A percentile compares a stretch with the other conserved stretches of the same genome.
These are phyloP conservation scores for Akebia trifoliata DNA, from an alignment of 164 flowering plant species.

Conservation along the genomic window DNA sequence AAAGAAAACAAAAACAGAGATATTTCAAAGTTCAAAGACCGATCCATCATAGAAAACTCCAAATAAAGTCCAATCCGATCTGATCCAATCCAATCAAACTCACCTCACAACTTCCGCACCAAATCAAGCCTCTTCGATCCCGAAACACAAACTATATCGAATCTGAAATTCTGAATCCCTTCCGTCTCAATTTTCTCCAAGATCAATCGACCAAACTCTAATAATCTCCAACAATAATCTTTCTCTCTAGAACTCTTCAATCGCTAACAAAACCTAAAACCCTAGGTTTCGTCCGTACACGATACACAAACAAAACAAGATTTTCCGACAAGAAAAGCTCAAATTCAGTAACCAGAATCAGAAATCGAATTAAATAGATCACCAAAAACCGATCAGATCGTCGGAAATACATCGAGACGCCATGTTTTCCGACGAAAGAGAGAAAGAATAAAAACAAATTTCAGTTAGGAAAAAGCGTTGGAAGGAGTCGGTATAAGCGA, in stretches of 20 bases:
- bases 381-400: background rate
- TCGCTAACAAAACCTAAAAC: background rate
- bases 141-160: no score
- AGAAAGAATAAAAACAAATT: conserved; percentile 2
- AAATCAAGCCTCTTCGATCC: no score
- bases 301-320: no score
- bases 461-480: conserved; percentile 13
- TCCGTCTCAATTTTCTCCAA: background rate
- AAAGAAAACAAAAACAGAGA: background rate
- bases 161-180: no score
- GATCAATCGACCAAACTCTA: background rate
- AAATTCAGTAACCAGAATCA: no score
- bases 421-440: conserved; percentile 4
- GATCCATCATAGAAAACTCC: no score
- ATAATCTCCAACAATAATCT: conserved; percentile 1
- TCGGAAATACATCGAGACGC: background rate
- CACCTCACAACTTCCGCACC: conserved; percentile 14
- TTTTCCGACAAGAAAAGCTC: no score
- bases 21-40: no score
- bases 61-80: no score
- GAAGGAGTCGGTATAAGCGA: conserved; percentile 9
- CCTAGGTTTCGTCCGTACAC: background rate
- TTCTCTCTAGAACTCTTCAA: background rate
- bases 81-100: no score
- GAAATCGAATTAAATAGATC: background rate